These are phyloP conservation scores for Serendipita vermifera DNA, from an alignment of 768 basidiomycete species.

Conservation along the genomic window DNA sequence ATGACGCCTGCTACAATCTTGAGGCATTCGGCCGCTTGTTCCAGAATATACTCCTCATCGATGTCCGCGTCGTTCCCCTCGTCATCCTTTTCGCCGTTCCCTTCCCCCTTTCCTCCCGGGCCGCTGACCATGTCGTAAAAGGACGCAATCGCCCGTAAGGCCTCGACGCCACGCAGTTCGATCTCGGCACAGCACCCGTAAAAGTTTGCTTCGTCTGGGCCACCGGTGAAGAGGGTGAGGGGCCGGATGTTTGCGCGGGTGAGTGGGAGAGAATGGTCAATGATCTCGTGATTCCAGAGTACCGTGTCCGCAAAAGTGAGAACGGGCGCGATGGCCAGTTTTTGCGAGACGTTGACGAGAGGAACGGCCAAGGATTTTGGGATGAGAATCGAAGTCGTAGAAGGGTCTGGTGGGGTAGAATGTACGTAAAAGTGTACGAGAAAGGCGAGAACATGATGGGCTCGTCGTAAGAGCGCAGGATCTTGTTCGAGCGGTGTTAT, in stretches of 20 bases:
- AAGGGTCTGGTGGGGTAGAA: slow-evolving; percentile 40
- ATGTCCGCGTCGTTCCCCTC: too few relatives aligned
- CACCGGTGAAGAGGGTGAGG: slow-evolving; percentile 62
- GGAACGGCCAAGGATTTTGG: slow-evolving; percentile 64
- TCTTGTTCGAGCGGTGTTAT: slow-evolving; percentile 7
- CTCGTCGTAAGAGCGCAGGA: slow-evolving; percentile 47
- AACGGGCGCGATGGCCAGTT: slow-evolving; percentile 73
- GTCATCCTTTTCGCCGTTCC: neutral
- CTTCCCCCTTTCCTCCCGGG: neutral
- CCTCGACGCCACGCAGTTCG: slow-evolving; percentile 73
- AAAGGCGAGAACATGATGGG: slow-evolving; percentile 82
- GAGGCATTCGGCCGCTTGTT: slow-evolving; percentile 57
- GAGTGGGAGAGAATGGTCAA: neutral
- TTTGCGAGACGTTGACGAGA: slow-evolving; percentile 50
- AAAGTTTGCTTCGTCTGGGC: slow-evolving; percentile 72
- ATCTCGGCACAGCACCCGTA: slow-evolving; percentile 77
- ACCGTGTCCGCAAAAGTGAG: slow-evolving; percentile 87
- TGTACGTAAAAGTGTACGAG: slow-evolving; percentile 86
- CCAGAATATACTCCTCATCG: slow-evolving; percentile 35
- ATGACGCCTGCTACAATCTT: slow-evolving; percentile 49
- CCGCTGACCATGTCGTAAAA: slow-evolving; percentile 1
- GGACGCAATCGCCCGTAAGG: slow-evolving; percentile 32
- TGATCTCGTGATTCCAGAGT: slow-evolving; percentile 48
- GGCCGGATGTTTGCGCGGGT: slow-evolving; percentile 49
- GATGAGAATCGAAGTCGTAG: slow-evolving; percentile 37